Base-by-base conservation (phyloP, 305 asterid genomes). In the Fraxinus angustifolia region DNA sequence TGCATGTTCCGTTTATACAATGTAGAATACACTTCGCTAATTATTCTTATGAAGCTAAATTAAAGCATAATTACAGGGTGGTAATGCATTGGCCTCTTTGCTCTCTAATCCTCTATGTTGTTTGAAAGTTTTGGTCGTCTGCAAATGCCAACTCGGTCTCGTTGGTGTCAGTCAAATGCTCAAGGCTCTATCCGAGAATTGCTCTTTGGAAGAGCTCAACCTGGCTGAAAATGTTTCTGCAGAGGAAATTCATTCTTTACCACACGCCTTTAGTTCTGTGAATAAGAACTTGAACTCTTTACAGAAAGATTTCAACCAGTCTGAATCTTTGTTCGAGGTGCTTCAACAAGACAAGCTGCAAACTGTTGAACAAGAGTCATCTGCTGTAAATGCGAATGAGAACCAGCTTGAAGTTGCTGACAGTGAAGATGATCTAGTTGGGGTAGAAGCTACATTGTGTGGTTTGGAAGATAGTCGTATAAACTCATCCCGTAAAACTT, bases 131-230 rank as follows among this genome's bases (percentile, higher is more conserved):
- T 79, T 96, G 84, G 90, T 83, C 16, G 76, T 93, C 81, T 16
- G 80, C 90, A 94, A 96, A 83, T 96, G 99, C 45, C 86, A 90
- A 80, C 92, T 96, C 71, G 89, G 98, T 35, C 89, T 90, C 70
- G 82, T 28, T 78, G 97, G 97, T 56, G 67, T 90, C 78, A 75
- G 87, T 80, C 78, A 82, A 75, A 78, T 93, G 48, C 91, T 93
- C 40, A 86, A 88, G 83, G 90, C 93, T 33, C 85, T 96, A 79
- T 88, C 94, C 8, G 83, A 82, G 75, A 91, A 93, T 84, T 34
- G 76, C 75, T 85, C 84, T 77, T 90, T 94, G 23, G 92, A 92
- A 88, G 97, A 96, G 89, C 97, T 96, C 87, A 89, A 93, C 87
- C 88, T 96, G 62, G 91, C 99, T 62, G 96, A 89, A 81, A 96